Base-by-base conservation (phyloP, 2,329 filamentous ascomycete genomes). In the Neodidymelliopsis sp. region DNA sequence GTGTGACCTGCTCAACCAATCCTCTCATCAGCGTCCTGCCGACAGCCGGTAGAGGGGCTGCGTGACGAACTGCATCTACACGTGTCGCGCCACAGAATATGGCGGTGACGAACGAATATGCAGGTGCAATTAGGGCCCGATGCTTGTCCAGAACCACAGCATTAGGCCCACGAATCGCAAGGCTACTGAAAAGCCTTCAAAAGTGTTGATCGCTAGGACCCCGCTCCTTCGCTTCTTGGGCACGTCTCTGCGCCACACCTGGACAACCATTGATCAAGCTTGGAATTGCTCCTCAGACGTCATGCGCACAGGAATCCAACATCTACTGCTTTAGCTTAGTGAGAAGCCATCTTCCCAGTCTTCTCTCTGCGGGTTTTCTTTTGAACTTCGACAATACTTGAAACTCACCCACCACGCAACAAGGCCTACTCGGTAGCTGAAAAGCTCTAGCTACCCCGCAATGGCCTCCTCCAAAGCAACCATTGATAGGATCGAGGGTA, bases 201-300 rank as follows among this genome's bases (percentile, higher is more conserved):
- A n/a, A 23, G 27, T 31, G 19, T 39, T 55, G 38, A 50, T 53
- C 43, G 56, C 52, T 40, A 18, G 15, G 42, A 46, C 65, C 61
- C 62, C 65, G 65, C 63, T 62, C 59, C 51, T 54, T 52, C 48
- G 47, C 43, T 53, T 41, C 50, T 51, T 59, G 52, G 49, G 56
- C 46, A 39, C 46, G 49, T 48, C 6, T 53, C 55, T 63, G 60
- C 63, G 63, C 65, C 63, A 65, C 63, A 65, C 40, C 29, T 39
- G 49, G 34, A 49, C 52, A 48, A 49, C 44, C 52, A 57, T 57
- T 52, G 37, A 52, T 43, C 55, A 50, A 34, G 42, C 49, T 40
- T 52, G 46, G 41, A 47, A 56, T 46, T 44, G 41, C 42, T 42
- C 48, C 54, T 58, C 57, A 61, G 53, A 68, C 63, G 65, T 68